A percentile compares a stretch with the other conserved stretches of the same genome.
Evolutionary conservation across 108 stramenopile species (phyloP).

Genomic region (Chaetoceros tenuissimus): DNA sequence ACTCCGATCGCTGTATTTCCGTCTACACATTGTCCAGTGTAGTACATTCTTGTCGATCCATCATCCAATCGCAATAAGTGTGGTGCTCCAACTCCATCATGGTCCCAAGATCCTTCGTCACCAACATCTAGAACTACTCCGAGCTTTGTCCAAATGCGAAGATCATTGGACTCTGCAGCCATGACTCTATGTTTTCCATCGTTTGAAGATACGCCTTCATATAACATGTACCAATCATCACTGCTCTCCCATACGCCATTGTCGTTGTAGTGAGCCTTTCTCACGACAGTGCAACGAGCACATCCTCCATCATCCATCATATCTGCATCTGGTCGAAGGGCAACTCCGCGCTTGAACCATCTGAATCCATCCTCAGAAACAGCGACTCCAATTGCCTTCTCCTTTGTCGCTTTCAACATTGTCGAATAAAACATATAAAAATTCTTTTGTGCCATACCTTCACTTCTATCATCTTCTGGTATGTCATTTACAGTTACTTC

Average conservation of each 20-base stretch:
- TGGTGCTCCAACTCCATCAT: slow-evolving; percentile 69
- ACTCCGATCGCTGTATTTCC: slow-evolving; percentile 78
- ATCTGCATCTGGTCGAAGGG: slow-evolving; percentile 44
- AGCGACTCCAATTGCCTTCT: slow-evolving; percentile 70
- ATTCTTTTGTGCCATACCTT: slow-evolving; percentile 23
- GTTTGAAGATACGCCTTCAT: slow-evolving; percentile 63
- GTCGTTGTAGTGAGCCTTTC: slow-evolving; percentile 40
- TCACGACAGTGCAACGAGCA: slow-evolving; percentile 67
- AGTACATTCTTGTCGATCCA: slow-evolving; percentile 82
- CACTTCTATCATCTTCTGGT: slow-evolving; percentile 18
- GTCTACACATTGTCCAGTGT: slow-evolving; percentile 67
- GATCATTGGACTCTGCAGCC: slow-evolving; percentile 58
- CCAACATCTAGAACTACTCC: slow-evolving; percentile 72
- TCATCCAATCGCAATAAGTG: slow-evolving; percentile 81
- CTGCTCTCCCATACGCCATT: slow-evolving; percentile 39
- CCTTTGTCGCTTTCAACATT: slow-evolving; percentile 70
- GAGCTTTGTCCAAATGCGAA: slow-evolving; percentile 56
- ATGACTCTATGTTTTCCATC: slow-evolving; percentile 76
- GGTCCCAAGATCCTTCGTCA: slow-evolving; percentile 56
- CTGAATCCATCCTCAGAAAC: slow-evolving; percentile 76
- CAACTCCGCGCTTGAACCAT: slow-evolving; percentile 68
- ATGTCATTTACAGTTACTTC: slow-evolving; percentile 61
- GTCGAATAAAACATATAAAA: slow-evolving; percentile 93
- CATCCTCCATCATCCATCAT: slow-evolving; percentile 70
- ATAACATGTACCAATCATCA: slow-evolving; percentile 59